Percentiles rank a stretch among this genome's conserved stretches.
Conservation (phyloP, 2,329 filamentous ascomycete species). For the Sporothrix brunneoviolacea region DNA sequence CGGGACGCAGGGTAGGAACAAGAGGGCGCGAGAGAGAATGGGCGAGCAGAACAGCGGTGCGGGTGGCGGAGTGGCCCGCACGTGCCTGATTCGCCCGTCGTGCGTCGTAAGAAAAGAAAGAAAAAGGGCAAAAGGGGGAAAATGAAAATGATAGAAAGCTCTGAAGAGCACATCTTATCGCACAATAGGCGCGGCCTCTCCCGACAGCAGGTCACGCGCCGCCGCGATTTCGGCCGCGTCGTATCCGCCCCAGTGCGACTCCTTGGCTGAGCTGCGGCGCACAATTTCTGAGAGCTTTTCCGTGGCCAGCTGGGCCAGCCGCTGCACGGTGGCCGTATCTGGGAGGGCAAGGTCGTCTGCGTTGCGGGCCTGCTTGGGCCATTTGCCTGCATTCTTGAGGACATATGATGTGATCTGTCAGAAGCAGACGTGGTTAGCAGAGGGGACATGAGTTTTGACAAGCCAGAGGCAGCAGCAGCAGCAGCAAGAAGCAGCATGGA, state of each 20-base stretch:
- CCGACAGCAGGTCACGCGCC: conserved; percentile 59
- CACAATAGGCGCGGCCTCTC: conserved; percentile 38
- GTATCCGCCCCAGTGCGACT: conserved; percentile 67
- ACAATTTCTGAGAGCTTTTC: conserved; percentile 72
- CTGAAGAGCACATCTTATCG: conserved; percentile 31
- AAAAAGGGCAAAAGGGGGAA: no score
- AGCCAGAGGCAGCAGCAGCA: no score
- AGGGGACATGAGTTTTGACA: background rate
- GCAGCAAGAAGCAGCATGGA: no score
- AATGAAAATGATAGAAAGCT: background rate
- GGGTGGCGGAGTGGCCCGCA: background rate
- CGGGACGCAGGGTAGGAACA: background rate
- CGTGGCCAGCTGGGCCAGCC: conserved; percentile 66
- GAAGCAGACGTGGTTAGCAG: background rate
- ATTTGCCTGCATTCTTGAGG: conserved; percentile 36
- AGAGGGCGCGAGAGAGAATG: background rate
- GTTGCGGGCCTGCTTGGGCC: conserved; percentile 34
- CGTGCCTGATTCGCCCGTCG: background rate
- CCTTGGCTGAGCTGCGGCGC: conserved; percentile 50
- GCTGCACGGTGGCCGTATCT: conserved; percentile 52
- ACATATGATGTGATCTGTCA: conserved; percentile 45
- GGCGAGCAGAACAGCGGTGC: background rate
- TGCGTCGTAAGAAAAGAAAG: background rate
- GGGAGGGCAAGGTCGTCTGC: conserved; percentile 44
- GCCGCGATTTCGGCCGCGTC: conserved; percentile 64